Percentiles rank a stretch among this genome's conserved stretches.
phyloP scores from a whole-genome alignment of 75 land plant genomes.

The Picea sitchensis region DNA sequence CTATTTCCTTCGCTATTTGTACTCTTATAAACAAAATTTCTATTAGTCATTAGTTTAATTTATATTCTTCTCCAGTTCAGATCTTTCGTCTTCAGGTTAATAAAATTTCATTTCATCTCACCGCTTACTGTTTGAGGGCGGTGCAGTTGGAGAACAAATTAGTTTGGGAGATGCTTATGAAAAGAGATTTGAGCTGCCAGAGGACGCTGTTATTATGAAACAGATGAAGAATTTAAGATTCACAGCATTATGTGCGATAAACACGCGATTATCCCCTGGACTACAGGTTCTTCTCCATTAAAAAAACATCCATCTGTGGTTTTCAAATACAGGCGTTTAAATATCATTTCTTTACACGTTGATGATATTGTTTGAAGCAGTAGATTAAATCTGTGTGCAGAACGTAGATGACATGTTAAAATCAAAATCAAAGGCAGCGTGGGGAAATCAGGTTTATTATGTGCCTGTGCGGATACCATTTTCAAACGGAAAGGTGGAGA shows the following conservation, averaged over 20 bases:
- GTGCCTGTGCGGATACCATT: background rate
- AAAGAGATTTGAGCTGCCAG: background rate
- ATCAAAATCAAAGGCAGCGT: background rate
- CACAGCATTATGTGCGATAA: background rate
- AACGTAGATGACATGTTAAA: background rate
- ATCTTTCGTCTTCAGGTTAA: too few relatives aligned
- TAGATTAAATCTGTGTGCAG: background rate
- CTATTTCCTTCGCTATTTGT: too few relatives aligned
- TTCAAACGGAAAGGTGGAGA: background rate
- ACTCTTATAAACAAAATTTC: too few relatives aligned
- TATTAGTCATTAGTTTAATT: too few relatives aligned
- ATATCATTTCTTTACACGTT: too few relatives aligned
- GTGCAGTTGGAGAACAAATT: background rate
- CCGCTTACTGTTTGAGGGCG: too few relatives aligned
- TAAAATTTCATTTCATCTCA: too few relatives aligned
- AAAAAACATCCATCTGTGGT: too few relatives aligned
- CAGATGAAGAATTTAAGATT: background rate
- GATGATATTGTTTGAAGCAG: too few relatives aligned
- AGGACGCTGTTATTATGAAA: background rate
- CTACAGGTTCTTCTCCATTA: background rate
- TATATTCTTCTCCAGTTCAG: too few relatives aligned
- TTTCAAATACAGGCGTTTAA: too few relatives aligned
- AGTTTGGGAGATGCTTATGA: background rate
- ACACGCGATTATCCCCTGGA: background rate
- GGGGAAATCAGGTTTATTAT: conserved; percentile 1